A percentile compares a stretch with the other conserved stretches of the same genome.
phyloP scores from a whole-genome alignment of 2,329 filamentous ascomycete genomes.

The Hypoxylon sp. region DNA sequence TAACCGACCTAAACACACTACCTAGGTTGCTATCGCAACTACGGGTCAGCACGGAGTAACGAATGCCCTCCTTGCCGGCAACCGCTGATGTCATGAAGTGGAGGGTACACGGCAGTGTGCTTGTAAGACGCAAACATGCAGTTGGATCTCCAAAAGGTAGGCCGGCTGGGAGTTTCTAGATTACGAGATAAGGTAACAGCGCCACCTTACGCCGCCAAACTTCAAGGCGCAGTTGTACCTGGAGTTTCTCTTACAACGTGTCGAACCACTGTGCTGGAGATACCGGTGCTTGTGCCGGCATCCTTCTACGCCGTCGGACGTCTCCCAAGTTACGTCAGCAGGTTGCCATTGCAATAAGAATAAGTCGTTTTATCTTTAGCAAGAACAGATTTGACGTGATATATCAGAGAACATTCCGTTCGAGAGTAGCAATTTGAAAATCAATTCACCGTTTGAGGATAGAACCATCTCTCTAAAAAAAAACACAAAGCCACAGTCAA shows the following conservation, averaged over 20 bases:
- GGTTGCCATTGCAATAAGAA: constrained; percentile 22
- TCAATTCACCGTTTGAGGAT: constrained; percentile 6
- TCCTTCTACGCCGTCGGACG: constrained; percentile 15
- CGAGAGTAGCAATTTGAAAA: neutral
- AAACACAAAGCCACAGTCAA: constrained; percentile 1
- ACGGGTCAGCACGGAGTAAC: constrained; percentile 29
- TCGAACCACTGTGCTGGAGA: constrained; percentile 25
- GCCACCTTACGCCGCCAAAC: constrained; percentile 2
- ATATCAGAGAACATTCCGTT: neutral
- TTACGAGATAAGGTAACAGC: neutral
- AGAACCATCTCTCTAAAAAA: constrained; percentile 3
- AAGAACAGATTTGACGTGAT: neutral
- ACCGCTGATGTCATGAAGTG: neutral
- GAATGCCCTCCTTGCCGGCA: neutral
- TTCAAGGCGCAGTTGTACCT: constrained; percentile 23
- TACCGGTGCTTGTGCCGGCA: constrained; percentile 2
- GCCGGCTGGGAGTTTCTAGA: constrained; percentile 39
- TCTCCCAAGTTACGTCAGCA: constrained; percentile 22
- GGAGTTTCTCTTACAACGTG: constrained; percentile 34
- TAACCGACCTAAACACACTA: too few relatives aligned
- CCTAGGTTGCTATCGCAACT: neutral
- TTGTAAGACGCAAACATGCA: neutral
- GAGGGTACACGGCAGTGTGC: neutral
- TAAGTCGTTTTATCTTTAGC: constrained; percentile 20
- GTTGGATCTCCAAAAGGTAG: neutral